A percentile compares a stretch with the other conserved stretches of the same genome.
phyloP scores from a whole-genome alignment of 495 filamentous ascomycete genomes.

The Venustampulla echinocandica region DNA sequence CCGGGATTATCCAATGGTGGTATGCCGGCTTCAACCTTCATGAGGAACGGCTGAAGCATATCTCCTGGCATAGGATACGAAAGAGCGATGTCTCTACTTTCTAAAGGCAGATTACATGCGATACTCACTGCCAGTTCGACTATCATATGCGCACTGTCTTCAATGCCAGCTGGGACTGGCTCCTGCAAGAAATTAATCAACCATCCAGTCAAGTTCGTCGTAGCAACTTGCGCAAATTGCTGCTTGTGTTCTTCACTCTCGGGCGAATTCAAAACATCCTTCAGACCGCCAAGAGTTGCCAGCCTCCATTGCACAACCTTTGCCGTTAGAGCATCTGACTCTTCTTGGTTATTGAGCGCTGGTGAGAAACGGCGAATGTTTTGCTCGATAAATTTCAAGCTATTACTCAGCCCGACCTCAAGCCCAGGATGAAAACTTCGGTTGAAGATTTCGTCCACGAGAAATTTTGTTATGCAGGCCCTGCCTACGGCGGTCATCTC shows the following conservation, averaged over 20 bases:
- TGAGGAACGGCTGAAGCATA: slow-evolving; percentile 54
- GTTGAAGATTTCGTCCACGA: slow-evolving; percentile 86
- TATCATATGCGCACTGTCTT: slow-evolving; percentile 65
- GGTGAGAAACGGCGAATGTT: slow-evolving; percentile 74
- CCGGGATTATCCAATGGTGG: slow-evolving; percentile 57
- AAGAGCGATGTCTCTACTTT: slow-evolving; percentile 84
- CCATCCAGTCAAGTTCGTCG: slow-evolving; percentile 59
- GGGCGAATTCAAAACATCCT: slow-evolving; percentile 55
- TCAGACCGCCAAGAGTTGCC: slow-evolving; percentile 85
- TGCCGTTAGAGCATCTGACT: slow-evolving; percentile 79
- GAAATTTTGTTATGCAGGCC: slow-evolving; percentile 80
- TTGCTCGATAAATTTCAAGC: slow-evolving; percentile 80
- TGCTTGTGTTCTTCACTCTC: slow-evolving; percentile 53
- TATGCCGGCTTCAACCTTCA: slow-evolving; percentile 73
- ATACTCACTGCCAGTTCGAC: slow-evolving; percentile 86
- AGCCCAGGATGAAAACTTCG: slow-evolving; percentile 85
- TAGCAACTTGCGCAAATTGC: slow-evolving; percentile 58
- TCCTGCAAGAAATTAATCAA: slow-evolving; percentile 67
- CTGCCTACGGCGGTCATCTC: slow-evolving; percentile 97
- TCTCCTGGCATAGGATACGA: slow-evolving; percentile 73
- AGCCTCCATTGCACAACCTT: slow-evolving; percentile 90
- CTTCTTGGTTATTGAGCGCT: slow-evolving; percentile 64
- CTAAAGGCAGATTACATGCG: slow-evolving; percentile 75
- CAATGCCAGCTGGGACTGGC: slow-evolving; percentile 55
- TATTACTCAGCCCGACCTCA: slow-evolving; percentile 61